Evolutionary conservation across 2,329 filamentous ascomycete species (phyloP).

Genomic region (Hypoxylon sp.): DNA sequence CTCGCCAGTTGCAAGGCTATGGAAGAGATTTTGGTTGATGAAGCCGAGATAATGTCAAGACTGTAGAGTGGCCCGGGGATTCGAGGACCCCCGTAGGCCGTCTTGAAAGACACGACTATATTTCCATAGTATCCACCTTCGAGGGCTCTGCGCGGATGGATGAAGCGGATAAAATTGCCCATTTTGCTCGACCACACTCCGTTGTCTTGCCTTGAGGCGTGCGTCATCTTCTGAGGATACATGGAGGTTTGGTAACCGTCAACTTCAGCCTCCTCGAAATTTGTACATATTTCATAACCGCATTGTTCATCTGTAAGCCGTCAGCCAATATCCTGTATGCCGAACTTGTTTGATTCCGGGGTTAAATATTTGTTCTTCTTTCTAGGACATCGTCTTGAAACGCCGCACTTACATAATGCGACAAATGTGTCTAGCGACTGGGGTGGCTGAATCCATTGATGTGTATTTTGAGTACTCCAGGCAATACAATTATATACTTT

Average conservation of each 20-base stretch:
- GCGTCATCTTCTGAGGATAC: slow-evolving; percentile 1
- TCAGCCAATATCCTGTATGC: not conserved
- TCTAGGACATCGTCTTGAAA: not conserved
- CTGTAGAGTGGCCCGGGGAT: not conserved
- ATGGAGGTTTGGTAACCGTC: not conserved
- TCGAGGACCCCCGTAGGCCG: not conserved
- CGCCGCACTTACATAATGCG: not conserved
- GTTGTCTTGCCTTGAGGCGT: not conserved
- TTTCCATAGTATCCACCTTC: not conserved
- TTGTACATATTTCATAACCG: not conserved
- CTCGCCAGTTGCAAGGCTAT: not conserved
- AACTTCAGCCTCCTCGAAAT: not conserved
- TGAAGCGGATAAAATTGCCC: not conserved
- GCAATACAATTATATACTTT: not conserved
- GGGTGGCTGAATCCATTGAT: not conserved
- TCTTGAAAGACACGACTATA: not conserved
- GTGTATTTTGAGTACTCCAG: not conserved
- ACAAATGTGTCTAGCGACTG: not conserved
- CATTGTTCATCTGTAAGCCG: not conserved
- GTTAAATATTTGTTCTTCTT: not conserved
- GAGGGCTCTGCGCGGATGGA: not conserved
- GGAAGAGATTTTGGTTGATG: not conserved
- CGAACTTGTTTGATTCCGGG: not conserved
- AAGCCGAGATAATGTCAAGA: not conserved
- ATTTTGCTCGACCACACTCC: not conserved